Percentiles rank a stretch among this genome's conserved stretches.
Evolutionary conservation across 805 yeast species (phyloP).

Genomic region (Ogataea dorogensis): DNA sequence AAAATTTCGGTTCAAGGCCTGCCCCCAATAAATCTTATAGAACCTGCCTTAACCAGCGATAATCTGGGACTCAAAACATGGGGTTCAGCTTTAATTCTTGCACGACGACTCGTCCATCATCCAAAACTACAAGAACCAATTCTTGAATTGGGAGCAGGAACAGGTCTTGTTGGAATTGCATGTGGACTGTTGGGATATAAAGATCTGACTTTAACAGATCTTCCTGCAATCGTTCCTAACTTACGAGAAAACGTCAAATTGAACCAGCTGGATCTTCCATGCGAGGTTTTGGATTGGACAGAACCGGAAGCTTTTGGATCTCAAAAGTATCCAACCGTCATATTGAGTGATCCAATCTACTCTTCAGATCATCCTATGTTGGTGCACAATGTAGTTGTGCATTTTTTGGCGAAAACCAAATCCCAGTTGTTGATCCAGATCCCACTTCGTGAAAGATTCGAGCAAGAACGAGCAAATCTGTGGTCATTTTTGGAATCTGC

Average conservation of each 20-base stretch:
- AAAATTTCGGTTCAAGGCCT: constrained; percentile 43
- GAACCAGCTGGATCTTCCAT: constrained; percentile 41
- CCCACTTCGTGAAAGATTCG: constrained; percentile 70
- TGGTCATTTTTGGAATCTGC: constrained; percentile 50
- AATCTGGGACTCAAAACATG: constrained; percentile 90
- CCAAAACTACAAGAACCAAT: constrained; percentile 34
- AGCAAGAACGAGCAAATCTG: constrained; percentile 57
- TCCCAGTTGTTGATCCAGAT: constrained; percentile 65
- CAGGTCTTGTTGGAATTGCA: constrained; percentile 85
- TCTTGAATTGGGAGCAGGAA: constrained; percentile 91
- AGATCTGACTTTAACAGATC: constrained; percentile 62
- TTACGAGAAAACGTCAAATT: constrained; percentile 52
- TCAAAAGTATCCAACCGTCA: constrained; percentile 51
- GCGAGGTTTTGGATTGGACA: constrained; percentile 74
- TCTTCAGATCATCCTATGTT: constrained; percentile 76
- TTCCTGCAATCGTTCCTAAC: constrained; percentile 74
- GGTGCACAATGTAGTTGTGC: constrained; percentile 58
- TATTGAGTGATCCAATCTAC: constrained; percentile 88
- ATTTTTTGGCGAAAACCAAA: constrained; percentile 39
- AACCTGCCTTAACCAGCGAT: constrained; percentile 86
- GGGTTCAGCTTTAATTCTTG: constrained; percentile 83
- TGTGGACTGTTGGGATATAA: constrained; percentile 51
- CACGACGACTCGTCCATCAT: constrained; percentile 44
- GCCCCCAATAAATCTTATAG: constrained; percentile 49
- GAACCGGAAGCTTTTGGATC: constrained; percentile 42